Percentiles rank a stretch among this genome's conserved stretches.
phyloP scores from a whole-genome alignment of 2,329 filamentous ascomycete genomes.

The Trichothecium sympodiale region DNA sequence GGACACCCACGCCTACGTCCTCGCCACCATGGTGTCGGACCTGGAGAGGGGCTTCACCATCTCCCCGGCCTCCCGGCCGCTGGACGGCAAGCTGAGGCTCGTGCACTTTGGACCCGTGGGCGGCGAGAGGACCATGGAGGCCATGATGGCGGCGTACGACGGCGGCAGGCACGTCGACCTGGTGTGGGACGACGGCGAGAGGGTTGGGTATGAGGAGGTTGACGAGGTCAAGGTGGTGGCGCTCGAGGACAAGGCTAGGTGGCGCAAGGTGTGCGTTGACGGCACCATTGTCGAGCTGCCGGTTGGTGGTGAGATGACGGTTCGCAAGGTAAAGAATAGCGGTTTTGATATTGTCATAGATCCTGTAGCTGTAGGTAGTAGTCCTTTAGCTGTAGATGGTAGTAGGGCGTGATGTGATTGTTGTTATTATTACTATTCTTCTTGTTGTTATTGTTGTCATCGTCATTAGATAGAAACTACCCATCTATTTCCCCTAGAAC shows the following conservation, averaged over 20 bases:
- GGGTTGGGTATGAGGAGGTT: slow-evolving; percentile 62
- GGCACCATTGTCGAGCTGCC: slow-evolving; percentile 74
- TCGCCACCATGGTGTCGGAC: slow-evolving; percentile 67
- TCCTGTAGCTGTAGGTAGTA: slow-evolving; percentile 11
- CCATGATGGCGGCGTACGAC: slow-evolving; percentile 59
- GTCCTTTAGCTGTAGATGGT: too few species aligned
- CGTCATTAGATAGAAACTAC: too few species aligned
- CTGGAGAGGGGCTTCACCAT: slow-evolving; percentile 76
- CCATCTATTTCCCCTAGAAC: too few species aligned
- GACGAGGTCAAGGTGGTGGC: slow-evolving; percentile 57
- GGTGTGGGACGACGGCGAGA: slow-evolving; percentile 41
- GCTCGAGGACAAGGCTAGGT: slow-evolving; percentile 55
- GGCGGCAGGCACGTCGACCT: slow-evolving; percentile 43
- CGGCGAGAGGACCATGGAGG: slow-evolving; percentile 58
- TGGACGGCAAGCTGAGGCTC: slow-evolving; percentile 61
- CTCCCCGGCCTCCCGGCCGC: slow-evolving; percentile 57
- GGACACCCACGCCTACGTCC: slow-evolving; percentile 60
- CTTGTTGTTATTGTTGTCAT: too few species aligned
- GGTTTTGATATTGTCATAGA: slow-evolving; percentile 34
- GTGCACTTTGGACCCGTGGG: slow-evolving; percentile 63
- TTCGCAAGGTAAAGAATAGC: slow-evolving; percentile 37
- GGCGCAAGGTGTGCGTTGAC: slow-evolving; percentile 85
- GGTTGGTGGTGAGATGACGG: slow-evolving; percentile 57
- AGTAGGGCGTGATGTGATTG: too few species aligned
- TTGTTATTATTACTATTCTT: too few species aligned